Conservation (phyloP, 768 basidiomycete genomes). For the Termitomyces eurrhizus region DNA sequence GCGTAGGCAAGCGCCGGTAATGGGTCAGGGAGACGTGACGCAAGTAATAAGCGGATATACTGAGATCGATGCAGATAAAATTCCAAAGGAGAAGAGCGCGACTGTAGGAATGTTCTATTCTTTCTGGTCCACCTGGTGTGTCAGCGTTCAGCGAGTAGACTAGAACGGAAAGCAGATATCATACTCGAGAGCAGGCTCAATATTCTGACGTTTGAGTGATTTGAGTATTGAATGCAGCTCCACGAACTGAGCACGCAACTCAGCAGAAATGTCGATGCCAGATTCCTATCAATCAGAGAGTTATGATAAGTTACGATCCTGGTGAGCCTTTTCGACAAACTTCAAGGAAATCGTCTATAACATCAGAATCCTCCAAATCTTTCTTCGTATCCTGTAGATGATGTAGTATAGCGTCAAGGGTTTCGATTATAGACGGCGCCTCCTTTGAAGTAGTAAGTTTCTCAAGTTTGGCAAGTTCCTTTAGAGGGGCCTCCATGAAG, state of each 20-base stretch:
- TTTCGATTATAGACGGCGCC: slow-evolving; percentile 48
- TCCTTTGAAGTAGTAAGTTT: slow-evolving; percentile 53
- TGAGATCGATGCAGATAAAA: slow-evolving; percentile 90
- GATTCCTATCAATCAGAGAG: slow-evolving; percentile 52
- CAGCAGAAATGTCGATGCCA: slow-evolving; percentile 47
- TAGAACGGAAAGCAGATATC: slow-evolving; percentile 9
- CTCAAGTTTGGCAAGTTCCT: slow-evolving; percentile 78
- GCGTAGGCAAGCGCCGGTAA: slow-evolving; percentile 72
- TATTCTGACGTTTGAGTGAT: slow-evolving; percentile 60
- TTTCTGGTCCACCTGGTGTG: slow-evolving; percentile 70
- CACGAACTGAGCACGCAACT: slow-evolving; percentile 53
- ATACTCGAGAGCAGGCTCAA: slow-evolving; percentile 75
- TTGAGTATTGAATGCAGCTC: slow-evolving; percentile 71
- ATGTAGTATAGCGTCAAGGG: slow-evolving; percentile 61
- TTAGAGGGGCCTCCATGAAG: slow-evolving; percentile 68
- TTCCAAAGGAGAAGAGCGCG: slow-evolving; percentile 76
- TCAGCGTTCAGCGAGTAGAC: neutral
- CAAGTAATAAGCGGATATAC: slow-evolving; percentile 75
- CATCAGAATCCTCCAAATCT: slow-evolving; percentile 42
- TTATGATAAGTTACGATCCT: slow-evolving; percentile 3
- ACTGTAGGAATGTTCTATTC: slow-evolving; percentile 61
- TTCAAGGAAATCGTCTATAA: slow-evolving; percentile 57
- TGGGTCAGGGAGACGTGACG: slow-evolving; percentile 54
- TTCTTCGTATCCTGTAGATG: slow-evolving; percentile 55
- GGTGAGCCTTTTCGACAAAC: slow-evolving; percentile 33